phyloP scores from a whole-genome alignment of 176 grass and related monocot genomes.

The Oryza nivara region DNA sequence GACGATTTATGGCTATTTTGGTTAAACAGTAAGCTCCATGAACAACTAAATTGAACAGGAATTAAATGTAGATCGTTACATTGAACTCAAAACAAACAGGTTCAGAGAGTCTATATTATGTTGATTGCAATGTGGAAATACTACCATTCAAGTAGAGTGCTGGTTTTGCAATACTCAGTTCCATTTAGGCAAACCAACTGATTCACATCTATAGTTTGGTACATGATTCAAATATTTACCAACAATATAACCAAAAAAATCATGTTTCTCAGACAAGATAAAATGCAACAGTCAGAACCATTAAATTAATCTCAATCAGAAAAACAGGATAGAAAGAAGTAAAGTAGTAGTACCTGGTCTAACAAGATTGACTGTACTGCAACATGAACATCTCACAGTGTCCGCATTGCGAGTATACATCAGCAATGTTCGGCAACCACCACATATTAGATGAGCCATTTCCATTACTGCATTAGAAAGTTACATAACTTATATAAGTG shows the following conservation, averaged over 20 bases:
- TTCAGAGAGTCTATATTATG: background rate
- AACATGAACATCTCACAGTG: conserved; percentile 90
- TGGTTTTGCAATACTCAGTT: background rate
- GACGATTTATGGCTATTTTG: background rate
- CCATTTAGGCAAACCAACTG: background rate
- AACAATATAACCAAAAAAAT: background rate
- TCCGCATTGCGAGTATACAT: conserved; percentile 80
- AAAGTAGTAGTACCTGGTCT: conserved; percentile 63
- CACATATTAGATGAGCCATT: conserved; percentile 87
- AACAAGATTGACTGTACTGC: conserved; percentile 78
- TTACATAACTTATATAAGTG: conserved; percentile 27
- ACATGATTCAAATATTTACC: conserved; percentile 6
- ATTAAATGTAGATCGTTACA: background rate
- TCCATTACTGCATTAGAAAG: conserved; percentile 62
- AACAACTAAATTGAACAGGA: background rate
- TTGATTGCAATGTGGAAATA: background rate
- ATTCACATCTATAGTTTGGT: background rate
- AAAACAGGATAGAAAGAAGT: background rate
- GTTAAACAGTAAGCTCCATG: background rate
- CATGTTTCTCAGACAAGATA: background rate
- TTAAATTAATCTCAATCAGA: background rate
- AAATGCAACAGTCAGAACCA: background rate
- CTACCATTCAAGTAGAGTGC: background rate
- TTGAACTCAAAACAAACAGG: background rate
- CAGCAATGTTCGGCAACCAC: conserved; percentile 81